phyloP scores from a whole-genome alignment of 1,284 basidiomycete genomes.

The Schizophyllum amplum region DNA sequence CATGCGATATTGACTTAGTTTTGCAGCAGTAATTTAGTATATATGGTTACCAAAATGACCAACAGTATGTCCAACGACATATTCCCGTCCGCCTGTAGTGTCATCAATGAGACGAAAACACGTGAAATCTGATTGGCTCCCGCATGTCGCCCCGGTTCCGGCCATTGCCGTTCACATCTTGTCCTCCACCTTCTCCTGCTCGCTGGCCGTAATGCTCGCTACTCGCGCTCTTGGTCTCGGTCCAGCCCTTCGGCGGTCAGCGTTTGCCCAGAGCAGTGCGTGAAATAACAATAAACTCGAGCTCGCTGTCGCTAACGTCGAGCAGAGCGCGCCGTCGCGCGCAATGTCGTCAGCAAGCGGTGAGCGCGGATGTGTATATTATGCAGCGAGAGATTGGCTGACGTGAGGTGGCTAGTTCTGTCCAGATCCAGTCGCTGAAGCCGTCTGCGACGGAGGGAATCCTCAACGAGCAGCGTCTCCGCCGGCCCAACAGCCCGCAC shows the following conservation, averaged over 20 bases:
- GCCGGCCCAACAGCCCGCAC: slow-evolving; percentile 86
- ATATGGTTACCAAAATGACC: no score
- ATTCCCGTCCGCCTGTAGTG: neutral
- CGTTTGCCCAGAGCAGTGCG: slow-evolving; percentile 39
- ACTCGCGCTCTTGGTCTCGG: slow-evolving; percentile 42
- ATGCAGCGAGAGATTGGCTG: slow-evolving; percentile 2
- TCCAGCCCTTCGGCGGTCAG: slow-evolving; percentile 38
- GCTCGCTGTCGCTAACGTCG: slow-evolving; percentile 18
- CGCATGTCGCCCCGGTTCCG: neutral
- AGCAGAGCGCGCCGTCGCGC: slow-evolving; percentile 34
- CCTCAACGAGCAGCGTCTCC: slow-evolving; percentile 80
- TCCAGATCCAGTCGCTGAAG: slow-evolving; percentile 60
- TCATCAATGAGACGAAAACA: neutral
- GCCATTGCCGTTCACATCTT: neutral
- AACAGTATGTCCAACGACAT: no score
- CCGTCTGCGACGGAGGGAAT: slow-evolving; percentile 55
- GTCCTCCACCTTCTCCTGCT: neutral
- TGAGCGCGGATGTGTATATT: slow-evolving; percentile 19
- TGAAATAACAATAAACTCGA: slow-evolving; percentile 19
- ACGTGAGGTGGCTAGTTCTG: slow-evolving; percentile 24
- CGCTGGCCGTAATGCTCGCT: slow-evolving; percentile 11
- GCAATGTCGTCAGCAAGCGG: slow-evolving; percentile 39
- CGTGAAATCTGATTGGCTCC: neutral
- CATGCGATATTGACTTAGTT: no score
- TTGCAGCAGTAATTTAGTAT: no score